Evolutionary conservation across 352 stramenopile genomes (phyloP).

Genomic region (Globisporangium echinulatum): DNA sequence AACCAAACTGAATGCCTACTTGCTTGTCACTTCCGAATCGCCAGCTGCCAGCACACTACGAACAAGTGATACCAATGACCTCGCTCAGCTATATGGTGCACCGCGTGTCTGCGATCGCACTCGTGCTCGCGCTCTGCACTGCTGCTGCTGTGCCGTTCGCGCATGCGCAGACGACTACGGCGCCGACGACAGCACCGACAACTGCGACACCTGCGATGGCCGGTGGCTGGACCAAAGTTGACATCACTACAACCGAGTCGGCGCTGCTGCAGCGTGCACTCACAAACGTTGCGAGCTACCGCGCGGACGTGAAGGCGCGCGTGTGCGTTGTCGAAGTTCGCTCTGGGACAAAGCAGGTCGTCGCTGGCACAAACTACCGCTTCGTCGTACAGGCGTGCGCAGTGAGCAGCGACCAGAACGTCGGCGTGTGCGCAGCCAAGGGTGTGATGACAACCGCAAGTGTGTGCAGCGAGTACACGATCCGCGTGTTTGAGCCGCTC

Average conservation of each 20-base stretch:
- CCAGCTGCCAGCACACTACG: too few species aligned
- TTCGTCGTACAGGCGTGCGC: constrained; percentile 53
- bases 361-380: constrained; percentile 72
- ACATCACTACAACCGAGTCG: constrained; percentile 19
- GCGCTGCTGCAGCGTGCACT: constrained; percentile 26
- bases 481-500: constrained; percentile 51
- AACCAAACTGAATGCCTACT: too few species aligned
- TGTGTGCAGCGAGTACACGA: constrained; percentile 24
- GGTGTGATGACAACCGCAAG: constrained; percentile 15
- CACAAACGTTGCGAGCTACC: constrained; percentile 22
- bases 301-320: constrained; percentile 16
- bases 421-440: constrained; percentile 26
- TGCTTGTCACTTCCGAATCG: too few species aligned
- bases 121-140: too few species aligned
- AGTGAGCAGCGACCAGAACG: constrained; percentile 21
- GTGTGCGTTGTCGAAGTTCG: constrained; percentile 36
- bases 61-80: too few species aligned
- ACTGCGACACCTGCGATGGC: constrained; percentile 19
- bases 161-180: not conserved
- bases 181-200: not conserved
- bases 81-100: too few species aligned
- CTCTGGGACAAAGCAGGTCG: constrained; percentile 35
- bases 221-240: constrained; percentile 18
- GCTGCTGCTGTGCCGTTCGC: not conserved
- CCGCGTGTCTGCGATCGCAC: too few species aligned